Evolutionary conservation across 169 alveolate species (phyloP).

Genomic region (Babesia bovis): DNA sequence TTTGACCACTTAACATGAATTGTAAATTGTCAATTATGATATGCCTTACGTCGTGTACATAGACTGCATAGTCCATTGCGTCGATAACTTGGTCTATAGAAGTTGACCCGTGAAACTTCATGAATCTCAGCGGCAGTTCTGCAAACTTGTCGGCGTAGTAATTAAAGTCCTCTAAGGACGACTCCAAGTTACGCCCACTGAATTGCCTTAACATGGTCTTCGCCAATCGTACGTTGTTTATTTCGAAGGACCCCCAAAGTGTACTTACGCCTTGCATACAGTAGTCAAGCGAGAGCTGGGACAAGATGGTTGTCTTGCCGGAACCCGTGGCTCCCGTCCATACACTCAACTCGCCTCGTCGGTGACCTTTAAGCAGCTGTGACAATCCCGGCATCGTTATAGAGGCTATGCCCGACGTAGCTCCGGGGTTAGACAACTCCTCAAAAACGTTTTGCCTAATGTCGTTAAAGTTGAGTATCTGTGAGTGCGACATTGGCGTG

Average conservation of each 20-base stretch:
- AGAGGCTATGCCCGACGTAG: constrained; percentile 73
- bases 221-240: constrained; percentile 88
- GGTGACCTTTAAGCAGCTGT: constrained; percentile 83
- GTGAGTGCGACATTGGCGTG: constrained; percentile 81
- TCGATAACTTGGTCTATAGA: constrained; percentile 85
- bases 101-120: constrained; percentile 93
- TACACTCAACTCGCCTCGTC: constrained; percentile 91
- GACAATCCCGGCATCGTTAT: constrained; percentile 78
- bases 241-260: constrained; percentile 96
- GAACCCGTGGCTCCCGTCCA: constrained; percentile 96
- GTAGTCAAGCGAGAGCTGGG: constrained; percentile 91
- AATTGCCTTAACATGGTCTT: constrained; percentile 87
- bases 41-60: constrained; percentile 90
- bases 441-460: constrained; percentile 78
- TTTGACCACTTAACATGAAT: constrained; percentile 89
- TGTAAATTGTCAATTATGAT: constrained; percentile 91
- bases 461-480: constrained; percentile 85
- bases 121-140: constrained; percentile 84
- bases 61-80: constrained; percentile 92
- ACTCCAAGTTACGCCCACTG: constrained; percentile 81
- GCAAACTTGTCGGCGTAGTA: constrained; percentile 84
- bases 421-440: constrained; percentile 77
- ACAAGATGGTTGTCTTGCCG: constrained; percentile 94
- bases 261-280: constrained; percentile 89
- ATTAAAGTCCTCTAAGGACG: constrained; percentile 74